Base-by-base conservation (phyloP, 768 basidiomycete species). In the Rhodotorula taiwanensis region DNA sequence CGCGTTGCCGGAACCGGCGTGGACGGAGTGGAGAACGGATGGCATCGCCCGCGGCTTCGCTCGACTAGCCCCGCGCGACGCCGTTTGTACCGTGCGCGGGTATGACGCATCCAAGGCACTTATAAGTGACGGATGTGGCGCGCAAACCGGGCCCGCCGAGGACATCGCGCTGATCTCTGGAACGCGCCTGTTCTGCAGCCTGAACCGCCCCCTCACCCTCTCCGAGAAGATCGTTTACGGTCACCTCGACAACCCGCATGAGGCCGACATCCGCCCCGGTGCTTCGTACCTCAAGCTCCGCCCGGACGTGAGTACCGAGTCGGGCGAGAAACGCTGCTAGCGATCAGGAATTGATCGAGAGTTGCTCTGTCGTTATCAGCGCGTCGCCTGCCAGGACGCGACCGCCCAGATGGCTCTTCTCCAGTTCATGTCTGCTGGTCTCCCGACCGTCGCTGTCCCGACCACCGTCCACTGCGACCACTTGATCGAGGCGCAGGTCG, bases 381-480 rank as follows among this genome's bases (percentile, higher is more conserved):
- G 79, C 67, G 79, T 80, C 60, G 78, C 78, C 10, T 79, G 78
- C 73, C 79, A 79, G 70, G 79, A 79, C 74, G 78, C 78, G 44
- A 80, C 78, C 70, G 78, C 77, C 73, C 76, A 98, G 89, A 99
- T 99, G 95, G 95, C 95, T 25, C 83, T 99, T 60, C 83, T 99
- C 70, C 95, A 99, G 82, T 99, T 99, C 84, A 99, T 99, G 95
- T 97, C 95, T 55, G 92, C 95, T 23, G 94, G 94, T 68, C 92
- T 99, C 83, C 89, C 89, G 76, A 94, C 91, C 50, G 90, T 89
- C 44, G 94, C 94, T 50, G 93, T 97, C 68, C 94, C 94, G 39
- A 94, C 94, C 70, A 94, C 95, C 67, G 95, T 99, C 49, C 94
- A 99, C 81, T 97, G 93, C 76, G 94, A 99, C 79, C 94, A 99